Evolutionary conservation across 495 filamentous ascomycete genomes (phyloP).

Genomic region (Podospora pseudoanserina): DNA sequence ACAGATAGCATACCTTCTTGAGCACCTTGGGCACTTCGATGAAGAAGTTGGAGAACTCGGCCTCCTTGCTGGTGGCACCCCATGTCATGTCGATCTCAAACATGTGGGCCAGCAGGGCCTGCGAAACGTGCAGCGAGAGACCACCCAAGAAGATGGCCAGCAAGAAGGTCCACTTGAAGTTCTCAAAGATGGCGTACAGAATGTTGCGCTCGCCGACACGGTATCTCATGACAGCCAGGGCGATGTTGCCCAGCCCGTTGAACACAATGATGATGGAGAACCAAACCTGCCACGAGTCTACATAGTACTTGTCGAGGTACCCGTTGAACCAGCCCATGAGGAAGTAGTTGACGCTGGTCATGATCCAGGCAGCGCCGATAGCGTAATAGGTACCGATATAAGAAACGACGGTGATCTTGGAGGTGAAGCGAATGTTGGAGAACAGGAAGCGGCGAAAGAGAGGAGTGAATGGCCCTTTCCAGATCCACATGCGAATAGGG

Average conservation of each 20-base stretch:
- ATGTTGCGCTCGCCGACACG: constrained; percentile 58
- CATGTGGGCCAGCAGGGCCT: constrained; percentile 66
- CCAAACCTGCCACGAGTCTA: constrained; percentile 74
- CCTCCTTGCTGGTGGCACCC: constrained; percentile 68
- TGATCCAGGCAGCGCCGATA: constrained; percentile 73
- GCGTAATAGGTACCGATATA: constrained; percentile 90
- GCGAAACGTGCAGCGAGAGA: constrained; percentile 63
- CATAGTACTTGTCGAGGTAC: constrained; percentile 70
- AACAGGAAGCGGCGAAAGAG: constrained; percentile 68
- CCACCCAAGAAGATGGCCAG: constrained; percentile 68
- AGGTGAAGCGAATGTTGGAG: constrained; percentile 71
- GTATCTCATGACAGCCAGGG: constrained; percentile 64
- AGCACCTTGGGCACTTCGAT: constrained; percentile 74
- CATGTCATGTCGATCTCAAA: constrained; percentile 72
- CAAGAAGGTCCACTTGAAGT: constrained; percentile 69
- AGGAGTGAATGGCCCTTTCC: constrained; percentile 66
- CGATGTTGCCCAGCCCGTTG: constrained; percentile 64
- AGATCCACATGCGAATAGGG: constrained; percentile 62
- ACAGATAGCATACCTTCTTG: constrained; percentile 44
- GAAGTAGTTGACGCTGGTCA: constrained; percentile 76
- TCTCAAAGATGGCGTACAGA: constrained; percentile 57
- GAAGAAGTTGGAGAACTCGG: constrained; percentile 73
- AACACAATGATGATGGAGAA: constrained; percentile 70
- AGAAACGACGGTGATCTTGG: constrained; percentile 75
- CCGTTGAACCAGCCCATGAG: constrained; percentile 72